Evolutionary conservation across 73 alveolate species (phyloP), one percentile per base, ranked within the genome.

Genomic region (Breviolum minutum): DNA sequence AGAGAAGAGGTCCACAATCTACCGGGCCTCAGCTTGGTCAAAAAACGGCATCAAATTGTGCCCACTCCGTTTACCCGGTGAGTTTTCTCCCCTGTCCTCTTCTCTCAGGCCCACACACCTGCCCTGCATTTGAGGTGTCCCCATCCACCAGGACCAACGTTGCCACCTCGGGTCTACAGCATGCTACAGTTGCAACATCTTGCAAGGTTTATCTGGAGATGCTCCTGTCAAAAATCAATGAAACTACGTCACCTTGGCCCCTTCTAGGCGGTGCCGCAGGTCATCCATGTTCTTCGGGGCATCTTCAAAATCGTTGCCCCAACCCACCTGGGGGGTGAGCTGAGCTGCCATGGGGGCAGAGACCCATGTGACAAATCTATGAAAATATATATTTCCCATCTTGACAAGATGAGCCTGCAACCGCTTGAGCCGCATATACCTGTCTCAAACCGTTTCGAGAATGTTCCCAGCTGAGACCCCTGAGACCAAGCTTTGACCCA

Each of bases 381-480:
- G n/a, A n/a, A n/a, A n/a, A n/a, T n/a, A n/a, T n/a, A n/a, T n/a
- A n/a, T n/a, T n/a, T n/a, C n/a, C n/a, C n/a, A n/a, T n/a, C n/a
- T n/a, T n/a, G n/a, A n/a, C n/a, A n/a, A n/a, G n/a, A n/a, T n/a
- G n/a, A n/a, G n/a, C n/a, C 96, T 91, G 97, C 73, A 91, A 9
- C 24, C 97, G 89, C 97, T 73, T 91, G 40, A 91, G 97, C 97
- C 80, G 97, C 97, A 91, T 91, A 79, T 68, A 73, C 97, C 97
- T 91, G 97, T 17, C 77, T 17, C 77, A 84, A 0, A 29, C 86
- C 17, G 54, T 40, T 40, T 40, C 54, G 54, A 40, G n/a, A n/a
- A n/a, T n/a, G n/a, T n/a, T n/a, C n/a, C n/a, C n/a, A n/a, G n/a
- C n/a, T n/a, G n/a, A n/a, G n/a, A n/a, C n/a, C n/a, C n/a, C n/a